phyloP scores from a whole-genome alignment of 768 basidiomycete species.

The Suillus weaverae region DNA sequence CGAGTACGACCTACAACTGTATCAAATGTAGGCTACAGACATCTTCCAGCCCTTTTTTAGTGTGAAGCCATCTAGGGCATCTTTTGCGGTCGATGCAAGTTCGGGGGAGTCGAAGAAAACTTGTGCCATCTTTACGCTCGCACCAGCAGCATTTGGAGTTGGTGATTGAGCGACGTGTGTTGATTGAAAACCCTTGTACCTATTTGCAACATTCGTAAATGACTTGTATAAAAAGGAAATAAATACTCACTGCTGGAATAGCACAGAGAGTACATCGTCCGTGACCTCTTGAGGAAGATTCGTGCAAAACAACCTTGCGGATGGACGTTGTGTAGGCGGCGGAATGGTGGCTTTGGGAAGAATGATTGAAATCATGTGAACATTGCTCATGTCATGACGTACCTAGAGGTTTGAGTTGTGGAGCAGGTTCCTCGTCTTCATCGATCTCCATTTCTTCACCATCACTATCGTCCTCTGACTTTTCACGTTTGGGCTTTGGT shows the following conservation, averaged over 20 bases:
- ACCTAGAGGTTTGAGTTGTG: conserved; percentile 44
- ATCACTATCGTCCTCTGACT: conserved; percentile 60
- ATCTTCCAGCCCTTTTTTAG: conserved; percentile 87
- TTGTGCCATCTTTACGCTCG: conserved; percentile 76
- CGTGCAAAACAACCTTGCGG: conserved; percentile 69
- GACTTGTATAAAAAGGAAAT: conserved; percentile 5
- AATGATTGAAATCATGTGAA: conserved; percentile 31
- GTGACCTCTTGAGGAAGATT: conserved; percentile 92
- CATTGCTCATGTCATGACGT: conserved; percentile 27
- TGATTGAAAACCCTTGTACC: conserved; percentile 81
- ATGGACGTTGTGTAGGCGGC: conserved; percentile 51
- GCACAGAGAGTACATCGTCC: conserved; percentile 78
- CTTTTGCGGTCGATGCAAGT: conserved; percentile 74
- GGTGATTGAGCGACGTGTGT: conserved; percentile 71
- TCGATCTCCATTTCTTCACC: conserved; percentile 96
- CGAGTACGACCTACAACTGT: conserved; percentile 5
- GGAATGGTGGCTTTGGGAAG: conserved; percentile 40
- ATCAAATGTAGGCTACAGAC: conserved; percentile 67
- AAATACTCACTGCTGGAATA: conserved; percentile 85
- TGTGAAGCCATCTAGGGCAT: conserved; percentile 81
- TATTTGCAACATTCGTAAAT: conserved; percentile 31
- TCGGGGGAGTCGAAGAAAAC: conserved; percentile 76
- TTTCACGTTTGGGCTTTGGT: conserved; percentile 67
- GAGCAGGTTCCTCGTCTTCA: conserved; percentile 72
- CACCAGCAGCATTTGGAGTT: conserved; percentile 62